Evolutionary conservation across 2,329 filamentous ascomycete species (phyloP).

Genomic region (Penicillium sp.): DNA sequence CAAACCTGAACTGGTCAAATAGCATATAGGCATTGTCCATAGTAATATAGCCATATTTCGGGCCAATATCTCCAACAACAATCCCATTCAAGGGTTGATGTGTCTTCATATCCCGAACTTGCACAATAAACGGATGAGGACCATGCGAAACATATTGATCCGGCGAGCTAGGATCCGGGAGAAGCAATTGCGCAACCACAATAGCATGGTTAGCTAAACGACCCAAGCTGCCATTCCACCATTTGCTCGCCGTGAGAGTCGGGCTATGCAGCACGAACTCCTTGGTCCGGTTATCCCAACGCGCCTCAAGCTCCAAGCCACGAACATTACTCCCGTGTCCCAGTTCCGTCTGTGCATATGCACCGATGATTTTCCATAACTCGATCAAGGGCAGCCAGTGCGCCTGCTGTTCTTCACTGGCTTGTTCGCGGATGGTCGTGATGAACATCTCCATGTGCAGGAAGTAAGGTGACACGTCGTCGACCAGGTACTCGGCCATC

Average conservation of each 20-base stretch:
- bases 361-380: conserved; percentile 44
- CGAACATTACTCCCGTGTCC: conserved; percentile 48
- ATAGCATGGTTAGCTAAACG: conserved; percentile 50
- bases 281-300: conserved; percentile 39
- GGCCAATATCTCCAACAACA: conserved; percentile 47
- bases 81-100: conserved; percentile 43
- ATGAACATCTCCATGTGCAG: conserved; percentile 47
- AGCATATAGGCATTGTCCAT: conserved; percentile 50
- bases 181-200: conserved; percentile 45
- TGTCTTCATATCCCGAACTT: conserved; percentile 44
- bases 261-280: conserved; percentile 47
- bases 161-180: conserved; percentile 29
- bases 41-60: conserved; percentile 47
- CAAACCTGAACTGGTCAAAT: conserved; percentile 39
- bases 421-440: conserved; percentile 46
- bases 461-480: conserved; percentile 48
- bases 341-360: conserved; percentile 46
- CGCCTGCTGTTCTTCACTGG: conserved; percentile 39
- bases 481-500: conserved; percentile 46
- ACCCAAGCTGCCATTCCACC: conserved; percentile 49
- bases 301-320: conserved; percentile 43
- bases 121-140: conserved; percentile 47
- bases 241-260: conserved; percentile 46
- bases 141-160: conserved; percentile 39
- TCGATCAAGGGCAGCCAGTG: conserved; percentile 46